phyloP scores from a whole-genome alignment of 176 grass and related monocot species.

The Aegilops bicornis region DNA sequence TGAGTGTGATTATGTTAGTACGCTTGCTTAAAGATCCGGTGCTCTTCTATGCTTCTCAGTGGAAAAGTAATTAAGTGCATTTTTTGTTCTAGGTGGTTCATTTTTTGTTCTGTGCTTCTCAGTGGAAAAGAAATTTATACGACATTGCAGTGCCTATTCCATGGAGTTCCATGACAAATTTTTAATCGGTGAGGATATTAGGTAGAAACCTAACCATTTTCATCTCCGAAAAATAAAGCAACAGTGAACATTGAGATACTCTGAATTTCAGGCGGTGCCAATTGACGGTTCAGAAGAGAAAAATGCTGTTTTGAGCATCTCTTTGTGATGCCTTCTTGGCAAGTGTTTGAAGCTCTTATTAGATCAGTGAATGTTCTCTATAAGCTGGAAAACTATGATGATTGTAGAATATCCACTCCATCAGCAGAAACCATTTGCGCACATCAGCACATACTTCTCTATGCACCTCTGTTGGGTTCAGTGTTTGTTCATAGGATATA shows the following conservation, averaged over 20 bases:
- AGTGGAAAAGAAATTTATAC: background rate
- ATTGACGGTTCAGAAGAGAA: background rate
- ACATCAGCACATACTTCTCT: background rate
- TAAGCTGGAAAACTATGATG: background rate
- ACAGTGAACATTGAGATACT: background rate
- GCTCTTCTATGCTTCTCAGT: background rate
- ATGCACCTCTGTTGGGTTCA: background rate
- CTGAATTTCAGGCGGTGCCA: background rate
- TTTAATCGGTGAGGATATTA: background rate
- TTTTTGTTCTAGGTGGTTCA: background rate
- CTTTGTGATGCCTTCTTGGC: background rate
- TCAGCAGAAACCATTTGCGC: background rate
- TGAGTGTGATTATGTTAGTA: background rate
- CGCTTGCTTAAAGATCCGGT: background rate
- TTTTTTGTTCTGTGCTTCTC: background rate
- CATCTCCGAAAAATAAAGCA: background rate
- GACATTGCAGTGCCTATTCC: background rate
- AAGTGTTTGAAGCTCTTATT: background rate
- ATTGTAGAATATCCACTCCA: background rate
- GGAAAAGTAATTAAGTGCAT: background rate
- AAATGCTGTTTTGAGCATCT: background rate
- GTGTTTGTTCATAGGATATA: background rate
- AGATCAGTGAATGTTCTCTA: background rate
- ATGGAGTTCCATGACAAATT: background rate
- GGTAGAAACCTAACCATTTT: background rate